phyloP scores from a whole-genome alignment of 352 stramenopile species.

The Phytophthora meadii region DNA sequence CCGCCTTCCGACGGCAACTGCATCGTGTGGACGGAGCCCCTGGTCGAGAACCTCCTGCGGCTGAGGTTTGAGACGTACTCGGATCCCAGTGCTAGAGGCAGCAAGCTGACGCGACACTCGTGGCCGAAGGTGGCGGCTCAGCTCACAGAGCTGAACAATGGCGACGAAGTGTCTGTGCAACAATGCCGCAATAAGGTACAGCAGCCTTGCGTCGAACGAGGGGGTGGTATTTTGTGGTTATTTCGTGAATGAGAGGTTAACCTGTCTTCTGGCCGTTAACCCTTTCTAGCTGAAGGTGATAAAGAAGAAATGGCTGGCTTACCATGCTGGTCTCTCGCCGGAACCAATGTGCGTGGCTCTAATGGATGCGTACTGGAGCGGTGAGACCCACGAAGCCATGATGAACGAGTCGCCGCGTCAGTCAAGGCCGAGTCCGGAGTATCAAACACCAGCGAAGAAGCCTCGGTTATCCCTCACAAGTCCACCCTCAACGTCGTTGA shows the following conservation, averaged over 20 bases:
- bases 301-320: constrained; percentile 31
- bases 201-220: neutral
- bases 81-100: constrained; percentile 22
- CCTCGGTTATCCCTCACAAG: neutral
- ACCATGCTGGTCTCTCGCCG: constrained; percentile 13
- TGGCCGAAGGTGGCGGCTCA: constrained; percentile 21
- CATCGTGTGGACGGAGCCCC: constrained; percentile 25
- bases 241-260: constrained; percentile 8
- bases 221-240: neutral
- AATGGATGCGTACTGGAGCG: constrained; percentile 24
- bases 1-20: constrained; percentile 27
- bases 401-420: neutral
- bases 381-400: neutral
- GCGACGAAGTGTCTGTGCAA: constrained; percentile 14
- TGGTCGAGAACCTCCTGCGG: constrained; percentile 23
- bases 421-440: constrained; percentile 12
- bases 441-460: constrained; percentile 9
- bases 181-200: constrained; percentile 37
- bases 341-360: constrained; percentile 22
- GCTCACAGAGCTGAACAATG: constrained; percentile 18
- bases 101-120: constrained; percentile 20
- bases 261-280: constrained; percentile 1
- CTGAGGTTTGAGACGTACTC: constrained; percentile 32
- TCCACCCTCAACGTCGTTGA: neutral
- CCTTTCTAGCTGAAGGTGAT: constrained; percentile 26